These are phyloP conservation scores for Aspergillus neoniger DNA, from an alignment of 2,329 filamentous ascomycete species.

Conservation along the genomic window DNA sequence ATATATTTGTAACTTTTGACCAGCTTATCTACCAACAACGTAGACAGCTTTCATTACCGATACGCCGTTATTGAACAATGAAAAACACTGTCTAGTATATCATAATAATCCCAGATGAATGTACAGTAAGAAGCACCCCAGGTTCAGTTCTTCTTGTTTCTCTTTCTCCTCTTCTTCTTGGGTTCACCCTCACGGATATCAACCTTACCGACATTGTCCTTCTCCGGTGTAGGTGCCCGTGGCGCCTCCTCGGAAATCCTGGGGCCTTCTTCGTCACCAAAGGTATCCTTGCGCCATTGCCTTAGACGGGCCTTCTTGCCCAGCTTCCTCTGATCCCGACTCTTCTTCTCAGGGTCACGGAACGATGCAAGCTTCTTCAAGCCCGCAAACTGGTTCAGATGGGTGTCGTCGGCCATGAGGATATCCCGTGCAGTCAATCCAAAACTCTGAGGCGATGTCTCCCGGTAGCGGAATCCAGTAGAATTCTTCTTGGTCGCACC, in stretches of 20 bases:
- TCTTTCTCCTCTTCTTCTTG: constrained; percentile 47
- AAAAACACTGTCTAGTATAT: not conserved
- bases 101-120: constrained; percentile 1
- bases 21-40: not conserved
- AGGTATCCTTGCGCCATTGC: constrained; percentile 76
- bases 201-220: constrained; percentile 31
- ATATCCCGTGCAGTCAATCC: constrained; percentile 90
- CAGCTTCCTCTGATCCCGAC: constrained; percentile 80
- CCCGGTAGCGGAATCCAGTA: constrained; percentile 81
- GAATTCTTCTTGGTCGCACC: constrained; percentile 54
- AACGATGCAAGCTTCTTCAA: constrained; percentile 94
- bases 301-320: constrained; percentile 89
- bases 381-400: constrained; percentile 86
- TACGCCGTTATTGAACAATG: not conserved
- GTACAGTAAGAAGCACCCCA: not conserved
- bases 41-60: not conserved
- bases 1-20: not conserved
- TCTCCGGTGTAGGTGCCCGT: constrained; percentile 17
- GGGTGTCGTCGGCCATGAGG: constrained; percentile 80
- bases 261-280: constrained; percentile 61
- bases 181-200: constrained; percentile 47
- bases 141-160: constrained; percentile 46
- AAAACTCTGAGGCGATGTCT: constrained; percentile 86
- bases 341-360: constrained; percentile 85
- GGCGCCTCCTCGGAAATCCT: constrained; percentile 33